Percentiles rank a stretch among this genome's conserved stretches.
These are phyloP conservation scores for Melanomma pulvis-pyrius DNA, from an alignment of 495 filamentous ascomycete species.

Conservation along the genomic window DNA sequence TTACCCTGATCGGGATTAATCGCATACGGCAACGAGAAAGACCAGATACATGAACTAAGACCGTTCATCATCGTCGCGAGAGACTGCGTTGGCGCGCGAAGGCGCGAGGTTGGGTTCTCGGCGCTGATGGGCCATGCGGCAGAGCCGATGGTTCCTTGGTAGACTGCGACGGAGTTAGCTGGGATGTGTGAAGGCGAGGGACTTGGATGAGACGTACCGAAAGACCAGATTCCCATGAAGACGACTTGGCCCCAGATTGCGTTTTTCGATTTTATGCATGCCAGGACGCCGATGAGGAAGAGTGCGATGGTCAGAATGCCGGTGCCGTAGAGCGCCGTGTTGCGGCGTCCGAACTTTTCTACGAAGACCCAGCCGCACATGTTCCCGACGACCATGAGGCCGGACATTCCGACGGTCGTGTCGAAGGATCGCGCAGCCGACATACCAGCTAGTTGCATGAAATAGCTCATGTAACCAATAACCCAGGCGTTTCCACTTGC, in stretches of 20 bases:
- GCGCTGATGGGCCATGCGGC: not conserved
- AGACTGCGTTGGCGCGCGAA: not conserved
- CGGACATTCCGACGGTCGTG: not conserved
- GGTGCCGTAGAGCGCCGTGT: not conserved
- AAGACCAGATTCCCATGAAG: conserved; percentile 5
- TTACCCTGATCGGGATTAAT: conserved; percentile 12
- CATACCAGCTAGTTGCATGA: conserved; percentile 10
- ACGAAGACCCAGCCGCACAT: conserved; percentile 1
- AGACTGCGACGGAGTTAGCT: not conserved
- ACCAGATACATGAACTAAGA: not conserved
- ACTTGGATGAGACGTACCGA: not conserved
- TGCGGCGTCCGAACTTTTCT: not conserved
- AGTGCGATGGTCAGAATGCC: not conserved
- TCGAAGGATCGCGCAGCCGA: not conserved
- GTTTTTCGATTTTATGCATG: not conserved
- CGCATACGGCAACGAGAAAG: not conserved
- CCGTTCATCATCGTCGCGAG: conserved; percentile 8
- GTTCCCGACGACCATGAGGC: not conserved
- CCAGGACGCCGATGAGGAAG: conserved; percentile 11
- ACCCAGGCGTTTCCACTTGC: not conserved
- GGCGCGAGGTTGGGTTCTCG: not conserved
- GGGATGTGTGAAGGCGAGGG: not conserved
- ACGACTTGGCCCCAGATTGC: conserved; percentile 3
- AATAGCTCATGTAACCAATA: conserved; percentile 11
- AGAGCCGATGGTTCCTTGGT: conserved; percentile 1